phyloP scores from a whole-genome alignment of 352 stramenopile genomes.

The Aphanomyces stellatus region DNA sequence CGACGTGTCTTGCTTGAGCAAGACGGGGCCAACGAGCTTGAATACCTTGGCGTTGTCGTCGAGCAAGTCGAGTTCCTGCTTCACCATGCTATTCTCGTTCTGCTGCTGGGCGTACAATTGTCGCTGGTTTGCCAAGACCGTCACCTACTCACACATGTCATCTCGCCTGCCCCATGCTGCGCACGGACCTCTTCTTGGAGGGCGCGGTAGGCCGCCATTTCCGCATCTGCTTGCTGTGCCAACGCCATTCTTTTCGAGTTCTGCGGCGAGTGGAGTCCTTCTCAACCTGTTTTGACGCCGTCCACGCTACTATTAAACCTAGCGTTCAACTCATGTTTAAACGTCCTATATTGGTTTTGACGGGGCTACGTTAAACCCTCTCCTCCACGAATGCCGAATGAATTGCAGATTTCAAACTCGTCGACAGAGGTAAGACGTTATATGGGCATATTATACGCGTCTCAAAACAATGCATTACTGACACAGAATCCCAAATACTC shows the following conservation, averaged over 20 bases:
- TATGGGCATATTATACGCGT: too few species aligned
- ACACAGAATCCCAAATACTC: too few species aligned
- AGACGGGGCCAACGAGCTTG: constrained; percentile 92
- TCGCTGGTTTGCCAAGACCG: constrained; percentile 75
- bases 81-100: constrained; percentile 96
- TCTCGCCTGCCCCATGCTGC: neutral
- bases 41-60: constrained; percentile 86
- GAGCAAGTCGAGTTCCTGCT: constrained; percentile 86
- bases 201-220: constrained; percentile 84
- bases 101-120: constrained; percentile 88
- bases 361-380: too few species aligned
- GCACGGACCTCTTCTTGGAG: constrained; percentile 80
- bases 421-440: too few species aligned
- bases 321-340: too few species aligned
- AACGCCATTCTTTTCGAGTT: constrained; percentile 25
- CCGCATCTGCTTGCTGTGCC: constrained; percentile 78
- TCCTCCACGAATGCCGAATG: too few species aligned
- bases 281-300: neutral
- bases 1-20: constrained; percentile 92
- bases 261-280: too few species aligned
- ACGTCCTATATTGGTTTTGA: too few species aligned
- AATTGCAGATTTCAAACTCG: too few species aligned
- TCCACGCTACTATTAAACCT: too few species aligned
- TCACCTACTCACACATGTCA: constrained; percentile 40
- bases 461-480: too few species aligned